A percentile compares a stretch with the other conserved stretches of the same genome.
These are phyloP conservation scores for Vigna nakashimae DNA, from an alignment of 306 rosid species.

Conservation along the genomic window DNA sequence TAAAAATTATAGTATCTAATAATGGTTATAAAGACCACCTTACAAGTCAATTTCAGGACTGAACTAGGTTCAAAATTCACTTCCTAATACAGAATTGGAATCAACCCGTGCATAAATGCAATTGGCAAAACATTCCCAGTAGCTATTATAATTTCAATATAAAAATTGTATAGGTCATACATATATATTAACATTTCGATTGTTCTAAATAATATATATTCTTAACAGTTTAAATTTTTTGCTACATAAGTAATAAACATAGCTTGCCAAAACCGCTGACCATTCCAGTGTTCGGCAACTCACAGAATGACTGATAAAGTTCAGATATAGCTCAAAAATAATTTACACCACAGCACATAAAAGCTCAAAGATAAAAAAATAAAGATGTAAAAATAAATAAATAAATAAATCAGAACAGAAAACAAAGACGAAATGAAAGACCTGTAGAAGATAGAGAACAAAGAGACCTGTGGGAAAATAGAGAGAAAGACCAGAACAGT, in stretches of 20 bases:
- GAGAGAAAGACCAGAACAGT: not conserved
- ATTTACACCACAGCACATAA: not conserved
- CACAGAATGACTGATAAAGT: not conserved
- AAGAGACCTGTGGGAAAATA: not conserved
- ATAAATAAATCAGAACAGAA: not conserved
- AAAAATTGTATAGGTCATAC: not conserved
- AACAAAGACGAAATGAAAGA: not conserved
- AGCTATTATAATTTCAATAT: slow-evolving; percentile 10
- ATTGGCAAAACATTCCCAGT: not conserved
- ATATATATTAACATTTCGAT: not conserved
- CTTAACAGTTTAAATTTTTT: not conserved
- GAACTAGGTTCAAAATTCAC: too few species aligned
- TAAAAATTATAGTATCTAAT: too few species aligned
- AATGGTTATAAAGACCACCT: too few species aligned
- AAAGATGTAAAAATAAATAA: not conserved
- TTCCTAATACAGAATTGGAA: too few species aligned
- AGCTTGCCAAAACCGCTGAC: not conserved
- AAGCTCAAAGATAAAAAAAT: not conserved
- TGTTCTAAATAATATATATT: not conserved
- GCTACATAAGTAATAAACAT: not conserved
- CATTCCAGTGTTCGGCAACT: not conserved
- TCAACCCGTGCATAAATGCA: not conserved
- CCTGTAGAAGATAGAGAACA: not conserved
- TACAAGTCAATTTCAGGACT: too few species aligned
- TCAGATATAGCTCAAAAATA: not conserved